Evolutionary conservation across 495 filamentous ascomycete genomes (phyloP), one percentile per base, ranked within the genome.

Genomic region (Hyaloscypha finlandica): DNA sequence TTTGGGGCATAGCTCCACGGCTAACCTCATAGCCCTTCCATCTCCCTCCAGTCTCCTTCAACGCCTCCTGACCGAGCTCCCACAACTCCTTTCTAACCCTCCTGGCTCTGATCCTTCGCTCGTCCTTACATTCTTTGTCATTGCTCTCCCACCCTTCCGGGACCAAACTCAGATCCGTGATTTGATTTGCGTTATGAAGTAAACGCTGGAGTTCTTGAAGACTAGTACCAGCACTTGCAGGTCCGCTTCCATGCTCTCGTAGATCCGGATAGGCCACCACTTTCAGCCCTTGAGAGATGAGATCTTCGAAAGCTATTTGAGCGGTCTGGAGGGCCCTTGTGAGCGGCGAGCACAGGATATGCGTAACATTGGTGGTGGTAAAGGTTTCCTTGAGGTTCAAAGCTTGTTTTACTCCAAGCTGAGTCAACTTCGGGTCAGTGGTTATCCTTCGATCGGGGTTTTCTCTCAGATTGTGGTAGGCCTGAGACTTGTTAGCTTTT

Each of bases 311-410:
- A 12, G 51, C 64, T 9, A 61, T 61, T 3, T 55, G 51, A 1
- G 58, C 29, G 14, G 64, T 67, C 31, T 67, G 57, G 14, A 61
- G 19, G 8, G 64, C 61, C 2, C 64, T 22, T 2, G 30, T 37
- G 2, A 61, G 42, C 3, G 64, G 64, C 14, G 56, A 67, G 64
- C 39, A 60, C 20, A 61, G 16, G 25, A 61, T 37, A n/a, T 53
- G 45, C 4, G 42, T 39, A 29, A 67, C 22, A 8, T 61, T 60
- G 9, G 42, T 16, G 9, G 51, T 4, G n/a, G 37, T 22, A 14
- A 61, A 35, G 11, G 25, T 55, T 25, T 67, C 42, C 8, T 19
- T 8, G 20, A 67, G 58, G 29, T 61, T 19, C 16, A 19, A 51
- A 20, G 54, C 55, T 59, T 65, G 64, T 8, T n/a, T 16, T 3